Evolutionary conservation across 1,284 basidiomycete species (phyloP).

Genomic region (Cryptococcus sp.): DNA sequence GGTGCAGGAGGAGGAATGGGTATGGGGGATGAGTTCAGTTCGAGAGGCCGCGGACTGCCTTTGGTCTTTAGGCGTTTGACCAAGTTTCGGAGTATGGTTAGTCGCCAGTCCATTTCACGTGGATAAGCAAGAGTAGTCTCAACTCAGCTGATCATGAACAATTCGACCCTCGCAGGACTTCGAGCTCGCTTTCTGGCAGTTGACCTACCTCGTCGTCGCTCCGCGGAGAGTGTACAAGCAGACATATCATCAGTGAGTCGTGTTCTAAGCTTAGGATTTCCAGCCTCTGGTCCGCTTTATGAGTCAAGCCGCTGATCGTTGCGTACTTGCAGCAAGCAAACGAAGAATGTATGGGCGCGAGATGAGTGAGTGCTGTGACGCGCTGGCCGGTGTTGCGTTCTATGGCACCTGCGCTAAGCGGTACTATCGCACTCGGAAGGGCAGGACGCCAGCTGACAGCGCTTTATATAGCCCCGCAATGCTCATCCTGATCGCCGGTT

Average conservation of each 20-base stretch:
- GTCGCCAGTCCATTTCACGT: slow-evolving; percentile 25
- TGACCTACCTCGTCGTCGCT: slow-evolving; percentile 86
- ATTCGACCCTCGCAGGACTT: slow-evolving; percentile 70
- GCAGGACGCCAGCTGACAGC: too few relatives aligned
- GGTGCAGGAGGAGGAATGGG: not conserved
- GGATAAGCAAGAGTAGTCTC: not conserved
- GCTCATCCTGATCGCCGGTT: slow-evolving; percentile 75
- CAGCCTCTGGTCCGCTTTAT: too few relatives aligned
- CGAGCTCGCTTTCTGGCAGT: slow-evolving; percentile 89
- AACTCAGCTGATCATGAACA: not conserved
- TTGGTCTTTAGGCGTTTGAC: slow-evolving; percentile 74
- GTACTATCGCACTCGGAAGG: not conserved
- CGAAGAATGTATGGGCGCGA: slow-evolving; percentile 96
- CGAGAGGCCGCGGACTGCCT: slow-evolving; percentile 60
- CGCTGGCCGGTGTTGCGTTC: not conserved
- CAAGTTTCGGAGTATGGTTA: slow-evolving; percentile 81
- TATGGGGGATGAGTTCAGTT: not conserved
- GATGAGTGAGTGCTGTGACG: slow-evolving; percentile 62
- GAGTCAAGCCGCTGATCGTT: not conserved
- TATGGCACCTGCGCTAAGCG: not conserved
- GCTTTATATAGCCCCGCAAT: slow-evolving; percentile 67
- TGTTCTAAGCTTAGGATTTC: too few relatives aligned
- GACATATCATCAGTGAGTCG: slow-evolving; percentile 48
- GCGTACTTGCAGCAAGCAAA: slow-evolving; percentile 63
- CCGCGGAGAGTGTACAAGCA: slow-evolving; percentile 77